A percentile compares a stretch with the other conserved stretches of the same genome.
These are phyloP conservation scores for Alternaria arbusti DNA, from an alignment of 2,329 filamentous ascomycete genomes.

Conservation along the genomic window DNA sequence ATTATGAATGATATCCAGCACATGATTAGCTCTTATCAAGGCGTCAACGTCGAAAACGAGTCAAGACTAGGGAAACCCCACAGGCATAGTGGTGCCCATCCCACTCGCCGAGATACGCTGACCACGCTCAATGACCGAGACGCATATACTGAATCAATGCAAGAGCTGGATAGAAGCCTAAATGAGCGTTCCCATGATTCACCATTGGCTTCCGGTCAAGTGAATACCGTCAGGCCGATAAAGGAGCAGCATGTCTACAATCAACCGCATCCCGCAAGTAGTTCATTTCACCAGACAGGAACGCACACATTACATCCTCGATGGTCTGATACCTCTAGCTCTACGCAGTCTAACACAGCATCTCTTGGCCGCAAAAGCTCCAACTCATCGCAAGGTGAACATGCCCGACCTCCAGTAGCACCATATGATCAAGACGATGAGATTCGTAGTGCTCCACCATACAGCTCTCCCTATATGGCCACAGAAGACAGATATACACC, in stretches of 20 bases:
- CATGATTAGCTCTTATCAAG: slow-evolving; percentile 41
- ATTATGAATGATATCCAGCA: slow-evolving; percentile 45
- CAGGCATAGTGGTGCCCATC: slow-evolving; percentile 2
- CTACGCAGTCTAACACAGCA: slow-evolving; percentile 31
- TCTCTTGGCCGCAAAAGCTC: slow-evolving; percentile 38
- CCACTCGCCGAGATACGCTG: slow-evolving; percentile 26
- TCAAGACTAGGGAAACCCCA: slow-evolving; percentile 3
- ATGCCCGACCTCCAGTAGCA: neutral
- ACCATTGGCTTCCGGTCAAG: slow-evolving; percentile 21
- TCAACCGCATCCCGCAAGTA: slow-evolving; percentile 14
- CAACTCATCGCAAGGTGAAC: slow-evolving; percentile 26
- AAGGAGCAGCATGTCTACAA: slow-evolving; percentile 12
- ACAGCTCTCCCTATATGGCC: slow-evolving; percentile 4
- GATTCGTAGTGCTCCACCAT: neutral
- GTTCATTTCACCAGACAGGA: slow-evolving; percentile 14
- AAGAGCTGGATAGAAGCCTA: slow-evolving; percentile 14
- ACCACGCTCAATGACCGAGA: slow-evolving; percentile 24
- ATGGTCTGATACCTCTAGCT: slow-evolving; percentile 36
- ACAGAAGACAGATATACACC: slow-evolving; percentile 5
- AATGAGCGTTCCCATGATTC: slow-evolving; percentile 12
- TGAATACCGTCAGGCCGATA: slow-evolving; percentile 8
- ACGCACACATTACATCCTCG: slow-evolving; percentile 13
- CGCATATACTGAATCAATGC: slow-evolving; percentile 11
- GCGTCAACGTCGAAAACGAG: slow-evolving; percentile 13
- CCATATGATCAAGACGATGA: slow-evolving; percentile 1